phyloP scores from a whole-genome alignment of 257 asterid genomes.

The Phtheirospermum japonicum region DNA sequence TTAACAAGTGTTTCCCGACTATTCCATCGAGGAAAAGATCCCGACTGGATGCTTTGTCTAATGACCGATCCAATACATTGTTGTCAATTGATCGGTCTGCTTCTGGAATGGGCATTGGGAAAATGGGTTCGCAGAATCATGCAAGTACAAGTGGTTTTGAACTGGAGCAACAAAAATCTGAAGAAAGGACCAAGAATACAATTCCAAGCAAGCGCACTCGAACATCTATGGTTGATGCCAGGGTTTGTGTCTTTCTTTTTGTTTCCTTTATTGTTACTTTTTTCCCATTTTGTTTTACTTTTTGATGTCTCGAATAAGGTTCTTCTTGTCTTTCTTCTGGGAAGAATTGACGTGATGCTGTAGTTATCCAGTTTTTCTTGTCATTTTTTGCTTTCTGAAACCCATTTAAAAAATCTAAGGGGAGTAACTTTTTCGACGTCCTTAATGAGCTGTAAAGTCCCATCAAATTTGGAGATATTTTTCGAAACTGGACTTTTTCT shows the following conservation, averaged over 20 bases:
- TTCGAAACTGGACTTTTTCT: conserved; percentile 18
- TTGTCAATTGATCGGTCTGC: conserved; percentile 63
- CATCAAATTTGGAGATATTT: conserved; percentile 16
- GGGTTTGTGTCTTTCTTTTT: conserved; percentile 45
- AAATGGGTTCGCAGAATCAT: conserved; percentile 64
- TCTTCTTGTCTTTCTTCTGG: conserved; percentile 1
- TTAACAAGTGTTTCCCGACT: conserved; percentile 81
- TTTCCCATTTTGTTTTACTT: neutral
- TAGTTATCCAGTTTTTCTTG: conserved; percentile 1
- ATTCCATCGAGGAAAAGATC: conserved; percentile 84
- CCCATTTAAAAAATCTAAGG: neutral
- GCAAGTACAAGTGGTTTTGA: conserved; percentile 59
- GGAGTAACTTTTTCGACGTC: conserved; percentile 9
- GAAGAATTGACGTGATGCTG: conserved; percentile 3
- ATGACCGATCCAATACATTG: conserved; percentile 60
- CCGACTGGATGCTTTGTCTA: conserved; percentile 64
- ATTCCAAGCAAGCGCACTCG: conserved; percentile 90
- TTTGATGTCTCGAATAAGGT: conserved; percentile 10
- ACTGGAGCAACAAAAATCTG: conserved; percentile 66
- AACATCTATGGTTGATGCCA: conserved; percentile 72
- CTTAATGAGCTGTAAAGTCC: conserved; percentile 19
- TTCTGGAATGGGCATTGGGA: conserved; percentile 50
- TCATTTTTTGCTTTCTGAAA: conserved; percentile 3
- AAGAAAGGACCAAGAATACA: conserved; percentile 58
- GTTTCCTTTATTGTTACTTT: conserved; percentile 4